A percentile compares a stretch with the other conserved stretches of the same genome.
Evolutionary conservation across 306 rosid species (phyloP).

Genomic region (Castanea crenata): DNA sequence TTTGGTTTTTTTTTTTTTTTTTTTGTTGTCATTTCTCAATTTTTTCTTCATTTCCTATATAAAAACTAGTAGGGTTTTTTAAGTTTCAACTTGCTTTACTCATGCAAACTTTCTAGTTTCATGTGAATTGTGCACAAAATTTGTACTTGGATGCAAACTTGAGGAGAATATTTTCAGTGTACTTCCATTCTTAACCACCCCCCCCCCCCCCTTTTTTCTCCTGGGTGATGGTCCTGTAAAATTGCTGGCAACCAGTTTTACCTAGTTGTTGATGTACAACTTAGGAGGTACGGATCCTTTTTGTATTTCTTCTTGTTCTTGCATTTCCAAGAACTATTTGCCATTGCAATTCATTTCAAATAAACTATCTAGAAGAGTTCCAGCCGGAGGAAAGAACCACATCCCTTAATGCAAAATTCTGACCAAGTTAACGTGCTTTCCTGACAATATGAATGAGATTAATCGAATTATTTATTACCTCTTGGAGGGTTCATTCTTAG

Average conservation of each 20-base stretch:
- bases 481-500: slow-evolving; percentile 1
- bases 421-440: too few relatives aligned
- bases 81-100: neutral
- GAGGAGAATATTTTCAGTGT: neutral
- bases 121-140: neutral
- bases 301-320: neutral
- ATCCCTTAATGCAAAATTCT: too few relatives aligned
- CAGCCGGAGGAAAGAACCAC: too few relatives aligned
- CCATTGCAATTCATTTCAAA: neutral
- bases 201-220: too few relatives aligned
- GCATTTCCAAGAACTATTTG: neutral
- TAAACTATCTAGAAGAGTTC: too few relatives aligned
- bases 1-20: too few relatives aligned
- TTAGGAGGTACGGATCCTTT: neutral
- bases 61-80: neutral
- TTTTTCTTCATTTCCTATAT: too few relatives aligned
- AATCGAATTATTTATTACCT: neutral
- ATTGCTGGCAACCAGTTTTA: neutral
- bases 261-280: neutral
- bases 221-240: neutral
- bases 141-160: too few relatives aligned
- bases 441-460: neutral
- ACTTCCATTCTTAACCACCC: neutral
- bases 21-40: too few relatives aligned
- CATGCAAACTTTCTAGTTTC: neutral